Conservation (phyloP, 371 early-diverging fungal genomes). For the Nematocida major region DNA sequence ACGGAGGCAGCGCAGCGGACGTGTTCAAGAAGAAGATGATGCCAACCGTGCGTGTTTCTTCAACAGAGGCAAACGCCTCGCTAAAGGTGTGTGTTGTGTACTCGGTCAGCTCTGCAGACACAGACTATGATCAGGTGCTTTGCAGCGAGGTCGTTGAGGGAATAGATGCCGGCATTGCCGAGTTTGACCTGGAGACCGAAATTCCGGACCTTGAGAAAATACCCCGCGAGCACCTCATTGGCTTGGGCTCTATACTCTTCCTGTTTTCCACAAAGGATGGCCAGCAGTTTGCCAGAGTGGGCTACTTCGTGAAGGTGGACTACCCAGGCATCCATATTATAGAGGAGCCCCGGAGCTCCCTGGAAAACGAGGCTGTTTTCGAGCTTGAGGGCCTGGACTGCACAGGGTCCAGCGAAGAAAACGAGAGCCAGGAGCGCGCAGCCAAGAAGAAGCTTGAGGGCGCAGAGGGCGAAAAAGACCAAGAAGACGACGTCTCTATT, state of each 20-base stretch:
- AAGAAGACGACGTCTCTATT: constrained; percentile 66
- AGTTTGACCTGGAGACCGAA: constrained; percentile 58
- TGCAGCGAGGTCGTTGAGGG: constrained; percentile 53
- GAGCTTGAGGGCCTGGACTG: background rate
- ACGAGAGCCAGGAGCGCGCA: constrained; percentile 7
- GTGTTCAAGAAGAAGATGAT: constrained; percentile 10
- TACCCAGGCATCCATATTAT: constrained; percentile 61
- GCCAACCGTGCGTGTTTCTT: background rate
- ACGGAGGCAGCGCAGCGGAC: background rate
- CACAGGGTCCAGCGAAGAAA: background rate
- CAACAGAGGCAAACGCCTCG: background rate
- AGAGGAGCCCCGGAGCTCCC: constrained; percentile 1
- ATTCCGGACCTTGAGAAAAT: constrained; percentile 52
- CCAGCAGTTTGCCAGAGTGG: constrained; percentile 59
- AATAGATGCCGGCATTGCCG: constrained; percentile 56
- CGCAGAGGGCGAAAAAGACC: constrained; percentile 60
- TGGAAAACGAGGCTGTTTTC: constrained; percentile 38
- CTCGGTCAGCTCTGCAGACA: background rate
- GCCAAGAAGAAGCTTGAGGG: constrained; percentile 26
- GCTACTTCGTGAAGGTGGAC: constrained; percentile 61
- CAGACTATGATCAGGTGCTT: constrained; percentile 60
- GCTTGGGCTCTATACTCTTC: constrained; percentile 56
- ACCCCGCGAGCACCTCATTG: constrained; percentile 56
- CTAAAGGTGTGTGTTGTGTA: constrained; percentile 33
- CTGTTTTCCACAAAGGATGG: constrained; percentile 48